A percentile compares a stretch with the other conserved stretches of the same genome.
Evolutionary conservation across 2,329 filamentous ascomycete genomes (phyloP).

Genomic region (Penicillium brasilianum): DNA sequence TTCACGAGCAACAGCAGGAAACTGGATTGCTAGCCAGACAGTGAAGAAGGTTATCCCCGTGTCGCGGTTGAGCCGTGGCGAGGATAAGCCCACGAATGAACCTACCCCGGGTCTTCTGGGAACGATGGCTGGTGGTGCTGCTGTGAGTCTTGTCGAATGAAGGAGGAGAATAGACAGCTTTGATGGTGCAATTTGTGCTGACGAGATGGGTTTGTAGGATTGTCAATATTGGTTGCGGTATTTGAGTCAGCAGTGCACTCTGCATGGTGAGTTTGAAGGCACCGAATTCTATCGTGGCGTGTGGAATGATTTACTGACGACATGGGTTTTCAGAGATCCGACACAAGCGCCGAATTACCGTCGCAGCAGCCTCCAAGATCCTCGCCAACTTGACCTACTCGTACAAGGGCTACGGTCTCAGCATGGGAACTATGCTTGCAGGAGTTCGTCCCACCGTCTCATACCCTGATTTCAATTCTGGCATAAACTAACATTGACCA

Average conservation of each 20-base stretch:
- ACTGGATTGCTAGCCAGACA: conserved; percentile 99
- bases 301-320: conserved; percentile 10
- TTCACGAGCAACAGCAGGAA: conserved; percentile 93
- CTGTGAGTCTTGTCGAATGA: conserved; percentile 58
- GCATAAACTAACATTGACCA: conserved; percentile 7
- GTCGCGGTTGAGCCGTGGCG: conserved; percentile 46
- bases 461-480: background rate
- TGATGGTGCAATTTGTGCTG: conserved; percentile 10
- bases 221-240: conserved; percentile 99
- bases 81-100: conserved; percentile 42
- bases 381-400: conserved; percentile 97
- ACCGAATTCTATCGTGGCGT: background rate
- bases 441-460: conserved; percentile 74
- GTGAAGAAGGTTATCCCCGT: conserved; percentile 94
- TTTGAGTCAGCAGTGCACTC: conserved; percentile 97
- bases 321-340: conserved; percentile 68
- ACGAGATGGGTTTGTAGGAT: conserved; percentile 60
- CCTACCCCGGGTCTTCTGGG: conserved; percentile 69
- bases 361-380: conserved; percentile 96
- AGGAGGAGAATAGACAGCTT: background rate
- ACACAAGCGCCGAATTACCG: conserved; percentile 97
- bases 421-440: conserved; percentile 99
- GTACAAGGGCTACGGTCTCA: conserved; percentile 98
- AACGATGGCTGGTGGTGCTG: conserved; percentile 97
- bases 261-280: conserved; percentile 66